These are phyloP conservation scores for Adiantum capillusveneris DNA, from an alignment of 75 land plant genomes.

Conservation along the genomic window DNA sequence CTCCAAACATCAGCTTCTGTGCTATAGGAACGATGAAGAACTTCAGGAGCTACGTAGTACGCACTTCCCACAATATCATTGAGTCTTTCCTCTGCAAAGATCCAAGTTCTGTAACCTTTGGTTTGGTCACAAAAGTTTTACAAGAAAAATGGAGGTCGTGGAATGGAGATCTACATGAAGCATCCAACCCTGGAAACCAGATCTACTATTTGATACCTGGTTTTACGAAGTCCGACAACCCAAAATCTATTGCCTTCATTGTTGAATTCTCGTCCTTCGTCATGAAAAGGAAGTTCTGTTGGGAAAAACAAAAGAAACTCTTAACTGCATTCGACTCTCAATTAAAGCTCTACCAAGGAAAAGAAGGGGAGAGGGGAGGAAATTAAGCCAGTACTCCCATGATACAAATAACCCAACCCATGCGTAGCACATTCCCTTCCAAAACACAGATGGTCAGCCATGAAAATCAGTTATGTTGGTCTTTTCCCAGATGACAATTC, in stretches of 20 bases:
- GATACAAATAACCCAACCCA: too few species aligned
- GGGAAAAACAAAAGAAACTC: too few species aligned
- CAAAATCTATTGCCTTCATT: slow-evolving; percentile 88
- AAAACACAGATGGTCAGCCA: too few species aligned
- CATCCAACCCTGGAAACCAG: background rate
- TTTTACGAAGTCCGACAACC: slow-evolving; percentile 87
- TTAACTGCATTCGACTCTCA: too few species aligned
- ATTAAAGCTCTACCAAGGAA: too few species aligned
- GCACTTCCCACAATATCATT: slow-evolving; percentile 75
- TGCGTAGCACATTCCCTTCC: too few species aligned
- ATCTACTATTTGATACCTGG: slow-evolving; percentile 49
- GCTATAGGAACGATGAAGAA: slow-evolving; percentile 82
- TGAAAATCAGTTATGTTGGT: background rate
- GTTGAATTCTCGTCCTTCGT: slow-evolving; percentile 63
- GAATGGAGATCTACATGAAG: background rate
- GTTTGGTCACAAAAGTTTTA: too few species aligned
- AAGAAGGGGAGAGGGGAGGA: too few species aligned
- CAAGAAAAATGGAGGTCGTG: too few species aligned
- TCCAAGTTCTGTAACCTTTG: too few species aligned
- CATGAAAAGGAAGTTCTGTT: slow-evolving; percentile 66
- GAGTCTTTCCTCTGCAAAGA: slow-evolving; percentile 71
- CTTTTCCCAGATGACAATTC: background rate
- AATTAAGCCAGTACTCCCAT: too few species aligned
- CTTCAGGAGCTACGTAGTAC: slow-evolving; percentile 59
- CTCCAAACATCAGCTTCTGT: slow-evolving; percentile 97